Conservation (phyloP, 2,329 filamentous ascomycete genomes). For the Nannizzia gypsea region DNA sequence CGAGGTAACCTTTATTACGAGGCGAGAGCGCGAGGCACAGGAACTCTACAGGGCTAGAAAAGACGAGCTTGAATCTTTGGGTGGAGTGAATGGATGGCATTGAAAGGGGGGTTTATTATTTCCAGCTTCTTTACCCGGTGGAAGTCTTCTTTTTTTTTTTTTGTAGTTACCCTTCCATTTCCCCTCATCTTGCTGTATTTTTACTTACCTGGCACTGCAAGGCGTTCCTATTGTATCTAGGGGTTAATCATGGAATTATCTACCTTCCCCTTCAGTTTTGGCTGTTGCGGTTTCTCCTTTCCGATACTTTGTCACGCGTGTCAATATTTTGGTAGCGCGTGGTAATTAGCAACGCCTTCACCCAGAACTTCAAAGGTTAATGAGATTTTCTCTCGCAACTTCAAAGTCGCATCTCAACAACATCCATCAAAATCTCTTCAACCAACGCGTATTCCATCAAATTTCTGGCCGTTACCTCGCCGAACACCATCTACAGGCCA, state of each 20-base stretch:
- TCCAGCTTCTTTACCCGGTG: neutral
- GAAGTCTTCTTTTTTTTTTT: neutral
- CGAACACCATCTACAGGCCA: conserved; percentile 12
- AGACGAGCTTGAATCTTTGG: conserved; percentile 62
- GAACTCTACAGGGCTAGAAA: conserved; percentile 65
- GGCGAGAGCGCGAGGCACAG: conserved; percentile 79
- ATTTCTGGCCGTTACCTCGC: neutral
- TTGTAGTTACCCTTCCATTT: neutral
- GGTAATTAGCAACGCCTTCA: neutral
- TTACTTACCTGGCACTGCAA: neutral
- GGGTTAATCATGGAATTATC: neutral
- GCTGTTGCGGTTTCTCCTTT: neutral
- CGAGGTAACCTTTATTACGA: conserved; percentile 71
- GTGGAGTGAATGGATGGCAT: conserved; percentile 25
- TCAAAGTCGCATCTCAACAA: conserved; percentile 6
- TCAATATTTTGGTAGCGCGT: conserved; percentile 8
- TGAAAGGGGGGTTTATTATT: neutral
- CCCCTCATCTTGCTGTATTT: neutral
- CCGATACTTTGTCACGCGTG: conserved; percentile 8
- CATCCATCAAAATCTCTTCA: conserved; percentile 17
- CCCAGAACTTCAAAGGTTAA: neutral
- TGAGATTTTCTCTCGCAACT: neutral
- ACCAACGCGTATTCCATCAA: conserved; percentile 17
- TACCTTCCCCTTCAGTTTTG: neutral
- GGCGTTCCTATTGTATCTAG: neutral